Evolutionary conservation across 225 moss, liverwort and hornwort genomes (phyloP).

Genomic region (Antitrichia curtipendula): DNA sequence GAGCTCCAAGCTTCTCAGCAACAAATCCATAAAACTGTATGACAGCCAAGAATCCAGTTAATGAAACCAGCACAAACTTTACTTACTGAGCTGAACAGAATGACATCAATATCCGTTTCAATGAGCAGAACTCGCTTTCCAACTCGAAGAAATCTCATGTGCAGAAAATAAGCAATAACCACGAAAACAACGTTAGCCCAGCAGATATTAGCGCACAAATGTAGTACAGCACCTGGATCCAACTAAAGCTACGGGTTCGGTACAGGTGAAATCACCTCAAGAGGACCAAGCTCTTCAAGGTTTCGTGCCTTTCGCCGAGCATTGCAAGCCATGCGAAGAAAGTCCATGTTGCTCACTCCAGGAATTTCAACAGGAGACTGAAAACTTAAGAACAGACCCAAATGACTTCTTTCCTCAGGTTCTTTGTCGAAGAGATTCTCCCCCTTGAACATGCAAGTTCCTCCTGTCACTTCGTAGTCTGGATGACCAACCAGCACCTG

Average conservation of each 20-base stretch:
- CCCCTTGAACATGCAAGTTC: slow-evolving; percentile 69
- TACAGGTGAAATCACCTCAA: slow-evolving; percentile 42
- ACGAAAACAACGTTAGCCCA: background rate
- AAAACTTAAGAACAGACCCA: slow-evolving; percentile 81
- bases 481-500: slow-evolving; percentile 95
- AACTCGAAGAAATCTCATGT: background rate
- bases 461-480: slow-evolving; percentile 71
- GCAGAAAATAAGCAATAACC: background rate
- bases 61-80: background rate
- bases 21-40: slow-evolving; percentile 86
- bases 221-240: background rate
- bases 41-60: background rate
- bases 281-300: slow-evolving; percentile 83
- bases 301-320: slow-evolving; percentile 63
- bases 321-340: slow-evolving; percentile 97
- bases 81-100: background rate
- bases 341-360: slow-evolving; percentile 99
- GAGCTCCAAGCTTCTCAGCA: slow-evolving; percentile 61
- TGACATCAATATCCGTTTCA: background rate
- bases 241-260: background rate
- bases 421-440: slow-evolving; percentile 86
- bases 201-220: background rate
- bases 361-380: slow-evolving; percentile 92
- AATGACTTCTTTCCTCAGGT: slow-evolving; percentile 85
- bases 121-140: background rate